phyloP scores from a whole-genome alignment of 345 rosid species.

The Draba incana region DNA sequence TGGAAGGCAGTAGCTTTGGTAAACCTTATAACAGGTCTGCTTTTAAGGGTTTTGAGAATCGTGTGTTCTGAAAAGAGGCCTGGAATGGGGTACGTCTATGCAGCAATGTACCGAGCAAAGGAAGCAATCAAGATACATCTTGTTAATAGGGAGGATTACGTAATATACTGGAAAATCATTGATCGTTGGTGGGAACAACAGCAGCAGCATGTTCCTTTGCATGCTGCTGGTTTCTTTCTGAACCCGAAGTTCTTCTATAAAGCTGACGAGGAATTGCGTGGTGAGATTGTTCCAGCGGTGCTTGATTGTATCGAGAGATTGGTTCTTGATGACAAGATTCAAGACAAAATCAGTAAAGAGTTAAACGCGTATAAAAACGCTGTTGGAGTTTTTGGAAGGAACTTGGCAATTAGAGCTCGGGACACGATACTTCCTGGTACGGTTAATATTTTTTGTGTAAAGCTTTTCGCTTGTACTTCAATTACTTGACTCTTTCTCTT shows the following conservation, averaged over 20 bases:
- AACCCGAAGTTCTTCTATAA: slow-evolving; percentile 85
- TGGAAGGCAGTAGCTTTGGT: slow-evolving; percentile 70
- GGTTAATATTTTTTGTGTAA: slow-evolving; percentile 11
- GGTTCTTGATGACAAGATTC: slow-evolving; percentile 64
- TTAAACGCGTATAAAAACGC: slow-evolving; percentile 64
- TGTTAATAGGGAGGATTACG: slow-evolving; percentile 61
- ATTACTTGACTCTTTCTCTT: slow-evolving; percentile 2
- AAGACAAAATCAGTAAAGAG: slow-evolving; percentile 76
- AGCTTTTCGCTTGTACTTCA: not conserved
- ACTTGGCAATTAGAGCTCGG: slow-evolving; percentile 81
- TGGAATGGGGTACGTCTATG: slow-evolving; percentile 82
- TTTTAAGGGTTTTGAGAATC: slow-evolving; percentile 57
- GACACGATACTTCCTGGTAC: slow-evolving; percentile 79
- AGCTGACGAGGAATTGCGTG: slow-evolving; percentile 61
- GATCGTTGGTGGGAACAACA: slow-evolving; percentile 79
- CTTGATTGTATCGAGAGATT: slow-evolving; percentile 78
- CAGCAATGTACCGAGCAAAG: slow-evolving; percentile 81
- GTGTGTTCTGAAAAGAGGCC: slow-evolving; percentile 66
- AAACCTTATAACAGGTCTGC: slow-evolving; percentile 60
- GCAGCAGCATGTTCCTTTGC: slow-evolving; percentile 62
- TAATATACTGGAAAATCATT: slow-evolving; percentile 76
- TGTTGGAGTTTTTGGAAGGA: slow-evolving; percentile 83
- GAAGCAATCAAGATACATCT: slow-evolving; percentile 78
- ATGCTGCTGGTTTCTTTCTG: slow-evolving; percentile 84
- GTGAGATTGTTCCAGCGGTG: slow-evolving; percentile 58